phyloP scores from a whole-genome alignment of 1,139 yeast genomes.

The Hansenula sp. region DNA sequence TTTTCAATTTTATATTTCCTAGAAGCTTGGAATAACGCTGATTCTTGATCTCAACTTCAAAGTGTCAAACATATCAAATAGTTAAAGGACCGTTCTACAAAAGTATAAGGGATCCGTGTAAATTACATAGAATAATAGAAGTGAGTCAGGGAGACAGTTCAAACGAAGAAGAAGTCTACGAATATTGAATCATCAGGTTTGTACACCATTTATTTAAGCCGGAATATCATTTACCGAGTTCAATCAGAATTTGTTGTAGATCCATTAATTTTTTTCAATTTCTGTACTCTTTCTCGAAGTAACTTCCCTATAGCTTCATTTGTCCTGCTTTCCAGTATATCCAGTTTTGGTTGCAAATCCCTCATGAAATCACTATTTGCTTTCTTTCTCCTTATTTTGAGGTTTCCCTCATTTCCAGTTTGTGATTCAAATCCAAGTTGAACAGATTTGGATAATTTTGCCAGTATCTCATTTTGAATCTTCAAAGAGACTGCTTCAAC shows the following conservation, averaged over 20 bases:
- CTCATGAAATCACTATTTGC: conserved; percentile 37
- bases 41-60: no score
- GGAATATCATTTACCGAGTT: no score
- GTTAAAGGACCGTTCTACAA: background rate
- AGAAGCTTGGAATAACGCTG: conserved; percentile 39
- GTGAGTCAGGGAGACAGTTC: no score
- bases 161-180: no score
- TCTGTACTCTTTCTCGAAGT: conserved; percentile 33
- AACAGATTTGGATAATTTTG: conserved; percentile 18
- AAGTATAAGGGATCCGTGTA: background rate
- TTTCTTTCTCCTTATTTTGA: conserved; percentile 27
- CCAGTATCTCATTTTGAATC: conserved; percentile 26
- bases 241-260: no score
- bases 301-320: conserved; percentile 35
- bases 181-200: no score
- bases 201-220: no score
- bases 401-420: conserved; percentile 14
- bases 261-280: conserved; percentile 5
- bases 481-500: conserved; percentile 33
- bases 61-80: no score
- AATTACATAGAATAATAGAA: background rate
- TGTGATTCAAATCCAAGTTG: conserved; percentile 8
- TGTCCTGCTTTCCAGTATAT: conserved; percentile 34
- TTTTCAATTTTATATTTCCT: conserved; percentile 80
- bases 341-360: conserved; percentile 33